Base-by-base conservation (phyloP, 768 basidiomycete species). In the Pleurotus platypus region DNA sequence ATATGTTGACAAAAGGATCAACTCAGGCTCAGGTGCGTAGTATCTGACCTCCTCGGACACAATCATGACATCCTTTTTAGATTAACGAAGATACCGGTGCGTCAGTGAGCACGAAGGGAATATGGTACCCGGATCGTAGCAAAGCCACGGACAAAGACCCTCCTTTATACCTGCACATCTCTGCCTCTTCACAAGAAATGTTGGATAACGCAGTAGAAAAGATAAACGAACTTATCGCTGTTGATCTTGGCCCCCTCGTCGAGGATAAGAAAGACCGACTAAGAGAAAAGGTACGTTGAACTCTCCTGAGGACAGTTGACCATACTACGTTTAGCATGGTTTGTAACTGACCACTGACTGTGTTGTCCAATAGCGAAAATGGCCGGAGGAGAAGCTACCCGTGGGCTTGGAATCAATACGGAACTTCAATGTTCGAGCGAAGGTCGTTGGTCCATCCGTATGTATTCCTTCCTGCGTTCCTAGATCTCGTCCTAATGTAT, bases 371-470 rank as follows among this genome's bases (percentile, higher is more conserved):
- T 26, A 94, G 90, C 81, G 92, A 55, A 97, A 96, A 84, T 98
- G 96, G 96, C 94, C 95, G 1, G 96, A 98, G 70, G 94, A 95
- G 72, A 98, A 97, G 71, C 73, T 98, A 7, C 87, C 86, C 0
- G 92, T 99, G 40, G 88, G 86, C 3, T 69, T 99, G 54, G 95
- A 98, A 13, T 87, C 86, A 54, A 84, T 98, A 63, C 82, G 96
- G 50, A 98, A 98, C 72, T 99, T 99, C 74, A 98, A 99, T 70
- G 88, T 99, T 49, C 81, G 96, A 56, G 96, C 96, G 20, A 99
- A 99, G 71, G 94, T 98, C 16, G 96, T 98, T 26, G 96, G 96
- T 12, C 96, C 96, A 11, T 86, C 85, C 60, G 94, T 94, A 70
- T 58, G 84, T 78, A 9, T 12, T 11, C 13, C 12, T 9, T 9